A percentile compares a stretch with the other conserved stretches of the same genome.
These are phyloP conservation scores for Sarocladium oryzae DNA, from an alignment of 2,329 filamentous ascomycete species.

Conservation along the genomic window DNA sequence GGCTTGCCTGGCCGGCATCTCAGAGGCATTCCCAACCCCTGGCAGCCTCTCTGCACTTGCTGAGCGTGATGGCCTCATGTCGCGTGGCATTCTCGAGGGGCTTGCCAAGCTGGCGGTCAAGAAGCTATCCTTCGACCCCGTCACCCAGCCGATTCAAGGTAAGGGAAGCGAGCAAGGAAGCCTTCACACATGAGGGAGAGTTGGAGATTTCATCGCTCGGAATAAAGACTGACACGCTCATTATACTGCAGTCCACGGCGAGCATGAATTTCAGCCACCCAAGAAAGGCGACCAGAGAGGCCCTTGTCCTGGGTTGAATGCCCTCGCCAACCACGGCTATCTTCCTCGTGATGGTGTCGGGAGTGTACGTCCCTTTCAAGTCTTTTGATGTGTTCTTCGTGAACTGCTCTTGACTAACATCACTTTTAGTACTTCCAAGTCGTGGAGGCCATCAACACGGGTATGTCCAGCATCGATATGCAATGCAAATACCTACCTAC, in stretches of 20 bases:
- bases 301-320: conserved; percentile 29
- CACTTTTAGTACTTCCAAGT: conserved; percentile 13
- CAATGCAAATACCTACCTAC: too few relatives aligned
- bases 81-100: conserved; percentile 9
- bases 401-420: conserved; percentile 12
- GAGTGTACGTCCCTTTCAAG: conserved; percentile 15
- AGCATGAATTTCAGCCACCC: conserved; percentile 20
- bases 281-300: conserved; percentile 21
- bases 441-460: conserved; percentile 10
- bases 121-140: conserved; percentile 12
- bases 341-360: conserved; percentile 19
- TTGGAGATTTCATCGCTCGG: too few relatives aligned
- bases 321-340: conserved; percentile 31
- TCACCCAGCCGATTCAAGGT: conserved; percentile 15
- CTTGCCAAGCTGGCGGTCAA: conserved; percentile 14
- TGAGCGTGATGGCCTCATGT: conserved; percentile 10
- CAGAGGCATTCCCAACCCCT: conserved; percentile 13
- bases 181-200: too few relatives aligned
- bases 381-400: too few relatives aligned
- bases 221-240: neutral
- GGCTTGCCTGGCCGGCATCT: conserved; percentile 9
- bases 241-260: conserved; percentile 12
- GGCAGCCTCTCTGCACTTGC: conserved; percentile 11
- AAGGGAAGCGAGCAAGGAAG: too few relatives aligned
- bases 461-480: neutral